A percentile compares a stretch with the other conserved stretches of the same genome.
Evolutionary conservation across 768 basidiomycete species (phyloP).

Genomic region (Floccularia luteovirens): DNA sequence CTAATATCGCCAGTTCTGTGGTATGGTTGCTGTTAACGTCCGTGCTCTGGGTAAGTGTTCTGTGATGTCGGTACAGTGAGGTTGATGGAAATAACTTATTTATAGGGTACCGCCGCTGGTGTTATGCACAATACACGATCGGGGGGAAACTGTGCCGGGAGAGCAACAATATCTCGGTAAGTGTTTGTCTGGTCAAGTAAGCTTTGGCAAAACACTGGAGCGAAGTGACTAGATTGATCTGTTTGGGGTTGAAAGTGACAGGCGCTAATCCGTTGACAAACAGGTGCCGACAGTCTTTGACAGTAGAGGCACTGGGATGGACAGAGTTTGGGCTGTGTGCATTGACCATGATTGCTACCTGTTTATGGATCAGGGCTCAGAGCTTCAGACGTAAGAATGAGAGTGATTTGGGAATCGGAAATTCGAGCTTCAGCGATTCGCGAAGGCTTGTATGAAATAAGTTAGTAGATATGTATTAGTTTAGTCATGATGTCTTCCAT

Average conservation of each 20-base stretch:
- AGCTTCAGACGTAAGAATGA: constrained; percentile 1
- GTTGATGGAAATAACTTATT: background rate
- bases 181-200: too few relatives aligned
- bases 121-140: constrained; percentile 57
- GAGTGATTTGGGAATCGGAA: constrained; percentile 10
- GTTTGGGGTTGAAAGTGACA: constrained; percentile 7
- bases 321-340: constrained; percentile 60
- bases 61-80: background rate
- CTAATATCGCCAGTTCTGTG: constrained; percentile 73
- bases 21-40: constrained; percentile 63
- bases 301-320: constrained; percentile 73
- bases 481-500: background rate
- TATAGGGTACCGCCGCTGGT: constrained; percentile 60
- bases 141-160: constrained; percentile 51
- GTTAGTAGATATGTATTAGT: background rate
- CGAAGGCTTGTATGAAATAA: constrained; percentile 4
- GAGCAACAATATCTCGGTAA: constrained; percentile 44
- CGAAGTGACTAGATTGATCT: constrained; percentile 13
- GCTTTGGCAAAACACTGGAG: too few relatives aligned
- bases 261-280: constrained; percentile 1
- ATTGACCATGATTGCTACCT: constrained; percentile 47
- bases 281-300: constrained; percentile 66
- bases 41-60: constrained; percentile 62
- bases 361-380: constrained; percentile 26
- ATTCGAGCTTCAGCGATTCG: constrained; percentile 14